phyloP scores from a whole-genome alignment of 257 asterid genomes.

The Lycium barbarum region DNA sequence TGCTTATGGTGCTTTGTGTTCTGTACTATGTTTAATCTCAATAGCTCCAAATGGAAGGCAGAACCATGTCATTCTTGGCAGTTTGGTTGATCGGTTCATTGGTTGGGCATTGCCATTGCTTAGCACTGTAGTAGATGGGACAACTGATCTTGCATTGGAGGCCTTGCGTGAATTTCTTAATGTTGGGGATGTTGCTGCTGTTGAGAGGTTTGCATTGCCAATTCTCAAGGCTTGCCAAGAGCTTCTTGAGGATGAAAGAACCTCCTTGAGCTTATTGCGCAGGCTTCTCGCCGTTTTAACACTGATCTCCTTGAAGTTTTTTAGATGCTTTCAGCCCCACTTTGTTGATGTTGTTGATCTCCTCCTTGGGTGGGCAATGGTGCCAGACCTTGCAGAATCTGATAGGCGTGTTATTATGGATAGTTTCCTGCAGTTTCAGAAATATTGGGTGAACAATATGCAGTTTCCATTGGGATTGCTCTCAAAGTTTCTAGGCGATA shows the following conservation, averaged over 20 bases:
- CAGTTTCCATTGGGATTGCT: constrained; percentile 90
- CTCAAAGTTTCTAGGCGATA: constrained; percentile 93
- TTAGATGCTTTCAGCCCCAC: constrained; percentile 93
- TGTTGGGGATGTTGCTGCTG: constrained; percentile 85
- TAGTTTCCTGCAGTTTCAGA: constrained; percentile 96
- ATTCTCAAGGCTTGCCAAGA: constrained; percentile 96
- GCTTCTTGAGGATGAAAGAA: constrained; percentile 97
- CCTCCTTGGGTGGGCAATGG: constrained; percentile 99
- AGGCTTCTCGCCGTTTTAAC: constrained; percentile 80
- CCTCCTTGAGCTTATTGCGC: constrained; percentile 77
- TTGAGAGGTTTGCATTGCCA: constrained; percentile 91
- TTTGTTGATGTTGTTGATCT: constrained; percentile 94
- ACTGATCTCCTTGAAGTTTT: constrained; percentile 82
- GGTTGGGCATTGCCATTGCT: constrained; percentile 91
- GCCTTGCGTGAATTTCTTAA: constrained; percentile 87
- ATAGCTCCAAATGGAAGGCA: constrained; percentile 86
- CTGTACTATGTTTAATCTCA: constrained; percentile 70
- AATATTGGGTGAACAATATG: constrained; percentile 97
- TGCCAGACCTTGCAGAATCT: constrained; percentile 75
- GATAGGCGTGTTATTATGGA: constrained; percentile 89
- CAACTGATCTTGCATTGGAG: constrained; percentile 82
- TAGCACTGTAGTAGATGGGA: constrained; percentile 58
- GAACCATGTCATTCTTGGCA: constrained; percentile 69
- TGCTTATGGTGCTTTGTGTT: constrained; percentile 89
- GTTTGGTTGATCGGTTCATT: constrained; percentile 82